Conservation (phyloP, 2,329 filamentous ascomycete species). For the Aplosporella prunicola region DNA sequence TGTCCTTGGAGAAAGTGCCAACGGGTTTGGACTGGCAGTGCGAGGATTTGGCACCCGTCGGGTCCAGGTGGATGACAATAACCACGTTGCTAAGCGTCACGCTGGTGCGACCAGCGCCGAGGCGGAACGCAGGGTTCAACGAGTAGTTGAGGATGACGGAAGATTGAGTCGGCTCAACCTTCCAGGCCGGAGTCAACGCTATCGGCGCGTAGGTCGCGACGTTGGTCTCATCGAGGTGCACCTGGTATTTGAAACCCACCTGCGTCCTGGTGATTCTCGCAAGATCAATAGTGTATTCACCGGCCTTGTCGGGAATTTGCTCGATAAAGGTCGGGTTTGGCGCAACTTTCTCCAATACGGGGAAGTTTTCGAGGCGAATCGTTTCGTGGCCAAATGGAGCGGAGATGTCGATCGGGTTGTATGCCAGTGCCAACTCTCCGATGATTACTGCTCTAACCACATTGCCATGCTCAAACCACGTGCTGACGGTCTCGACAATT, state of each 20-base stretch:
- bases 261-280: constrained; percentile 61
- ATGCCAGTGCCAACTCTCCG: constrained; percentile 82
- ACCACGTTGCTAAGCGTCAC: constrained; percentile 65
- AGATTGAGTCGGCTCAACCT: constrained; percentile 73
- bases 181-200: constrained; percentile 68
- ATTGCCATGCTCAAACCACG: constrained; percentile 65
- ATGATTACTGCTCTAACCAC: constrained; percentile 64
- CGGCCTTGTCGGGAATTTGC: constrained; percentile 56
- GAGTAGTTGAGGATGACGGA: constrained; percentile 77
- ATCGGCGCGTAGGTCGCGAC: constrained; percentile 58
- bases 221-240: constrained; percentile 58
- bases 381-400: constrained; percentile 44
- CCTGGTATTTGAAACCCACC: constrained; percentile 85
- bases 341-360: constrained; percentile 80
- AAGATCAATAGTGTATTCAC: constrained; percentile 71
- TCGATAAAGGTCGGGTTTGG: constrained; percentile 87
- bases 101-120: constrained; percentile 29
- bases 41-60: constrained; percentile 48
- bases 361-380: constrained; percentile 80
- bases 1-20: constrained; percentile 70
- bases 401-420: constrained; percentile 51
- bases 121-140: constrained; percentile 60
- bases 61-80: constrained; percentile 60
- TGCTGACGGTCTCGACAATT: constrained; percentile 84
- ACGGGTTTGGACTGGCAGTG: constrained; percentile 68